Base-by-base conservation (phyloP, 345 rosid species). In the Boechera stricta region DNA sequence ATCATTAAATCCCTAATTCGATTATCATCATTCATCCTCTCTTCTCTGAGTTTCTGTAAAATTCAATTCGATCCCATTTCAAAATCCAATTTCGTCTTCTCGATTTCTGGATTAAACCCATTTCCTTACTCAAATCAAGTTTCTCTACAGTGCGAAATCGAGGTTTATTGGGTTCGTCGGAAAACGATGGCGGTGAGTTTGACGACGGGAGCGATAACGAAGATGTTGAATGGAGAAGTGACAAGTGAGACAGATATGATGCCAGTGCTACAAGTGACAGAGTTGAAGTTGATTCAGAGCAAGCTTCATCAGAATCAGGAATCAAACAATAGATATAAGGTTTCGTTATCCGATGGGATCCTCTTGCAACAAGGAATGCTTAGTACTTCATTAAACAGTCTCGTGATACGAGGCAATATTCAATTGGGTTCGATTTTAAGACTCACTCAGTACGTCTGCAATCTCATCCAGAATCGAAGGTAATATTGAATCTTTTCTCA, bases 261-360 rank as follows among this genome's bases (percentile, higher is more conserved):
- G 71, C 98, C 97, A 32, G 80, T 86, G 41, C 70, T 92, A 58
- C 98, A 92, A 73, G 89, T 90, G 71, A 81, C 80, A 69, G 97
- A 90, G n/a, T 11, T 94, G 79, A 92, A 86, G 85, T 33, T 56
- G 67, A 85, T 91, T 54, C 87, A 73, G 67, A 79, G 86, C 13
- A 86, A 80, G 77, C 84, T 79, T 58, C 85, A 74, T 45, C 84
- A 78, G 4, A 69, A 42, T 60, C 70, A 44, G 33, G 81, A 75
- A 47, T 51, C 33, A 18, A 51, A 24, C 48, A 82, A 55, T 75
- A 71, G 97, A 38, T 90, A 76, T 76, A 81, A 86, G 48, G 9
- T 93, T 67, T 58, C 82, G 68, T 64, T 91, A 15, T 90, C 98
- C 5, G 98, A 93, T 39, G 98, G 98, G 60, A 58, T 73, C 2